These are phyloP conservation scores for Clavaria fumosa DNA, from an alignment of 768 basidiomycete genomes.

Conservation along the genomic window DNA sequence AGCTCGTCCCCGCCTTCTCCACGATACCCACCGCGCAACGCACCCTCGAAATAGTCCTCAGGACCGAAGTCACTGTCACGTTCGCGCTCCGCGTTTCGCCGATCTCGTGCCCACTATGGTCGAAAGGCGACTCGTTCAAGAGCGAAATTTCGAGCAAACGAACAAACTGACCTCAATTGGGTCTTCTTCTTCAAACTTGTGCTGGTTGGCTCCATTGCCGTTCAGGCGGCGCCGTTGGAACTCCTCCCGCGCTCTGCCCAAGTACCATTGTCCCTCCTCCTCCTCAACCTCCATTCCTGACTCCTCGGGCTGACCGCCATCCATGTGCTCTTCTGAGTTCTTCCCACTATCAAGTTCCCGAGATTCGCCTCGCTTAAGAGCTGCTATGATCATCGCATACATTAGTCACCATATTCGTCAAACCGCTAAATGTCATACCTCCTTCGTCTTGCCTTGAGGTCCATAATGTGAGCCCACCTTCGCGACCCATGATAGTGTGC, in stretches of 20 bases:
- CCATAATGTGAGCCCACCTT: constrained; percentile 57
- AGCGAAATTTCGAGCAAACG: constrained; percentile 1
- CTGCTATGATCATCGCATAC: neutral
- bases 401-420: too few relatives aligned
- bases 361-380: constrained; percentile 12
- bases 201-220: constrained; percentile 16
- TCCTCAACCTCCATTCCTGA: constrained; percentile 26
- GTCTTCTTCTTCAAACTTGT: constrained; percentile 44
- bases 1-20: constrained; percentile 65
- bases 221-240: constrained; percentile 41
- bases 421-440: constrained; percentile 13
- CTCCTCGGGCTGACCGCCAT: constrained; percentile 17
- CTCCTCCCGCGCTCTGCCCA: constrained; percentile 71
- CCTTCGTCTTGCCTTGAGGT: constrained; percentile 35
- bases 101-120: constrained; percentile 61
- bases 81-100: constrained; percentile 55
- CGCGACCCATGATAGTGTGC: constrained; percentile 62
- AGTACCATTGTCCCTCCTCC: constrained; percentile 64
- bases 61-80: constrained; percentile 62
- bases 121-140: neutral
- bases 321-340: constrained; percentile 12
- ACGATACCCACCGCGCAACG: constrained; percentile 39
- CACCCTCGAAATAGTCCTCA: constrained; percentile 71
- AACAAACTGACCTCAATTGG: constrained; percentile 45
- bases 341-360: constrained; percentile 27